phyloP scores from a whole-genome alignment of 345 rosid species.

The Luvunga scandens region DNA sequence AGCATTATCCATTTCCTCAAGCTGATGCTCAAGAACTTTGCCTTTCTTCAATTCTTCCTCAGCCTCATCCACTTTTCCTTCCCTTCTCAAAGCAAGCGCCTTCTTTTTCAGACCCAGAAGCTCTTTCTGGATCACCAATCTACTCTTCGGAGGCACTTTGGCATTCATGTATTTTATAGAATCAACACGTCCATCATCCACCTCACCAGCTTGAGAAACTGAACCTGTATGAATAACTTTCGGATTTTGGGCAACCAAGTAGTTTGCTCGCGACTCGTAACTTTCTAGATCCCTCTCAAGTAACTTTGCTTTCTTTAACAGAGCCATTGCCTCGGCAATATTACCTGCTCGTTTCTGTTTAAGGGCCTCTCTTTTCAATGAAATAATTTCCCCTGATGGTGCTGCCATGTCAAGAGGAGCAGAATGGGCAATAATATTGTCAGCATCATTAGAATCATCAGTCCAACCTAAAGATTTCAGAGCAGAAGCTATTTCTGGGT shows the following conservation, averaged over 20 bases:
- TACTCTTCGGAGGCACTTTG: constrained; percentile 42
- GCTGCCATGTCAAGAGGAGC: constrained; percentile 40
- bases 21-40: constrained; percentile 60
- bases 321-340: constrained; percentile 60
- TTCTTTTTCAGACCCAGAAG: constrained; percentile 70
- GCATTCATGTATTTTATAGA: constrained; percentile 25
- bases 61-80: constrained; percentile 64
- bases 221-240: constrained; percentile 2
- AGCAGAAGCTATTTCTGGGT: constrained; percentile 75
- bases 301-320: constrained; percentile 69
- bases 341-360: constrained; percentile 59
- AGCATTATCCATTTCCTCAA: constrained; percentile 56
- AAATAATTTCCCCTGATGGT: constrained; percentile 43
- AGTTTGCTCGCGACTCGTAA: constrained; percentile 20
- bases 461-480: constrained; percentile 76
- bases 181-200: constrained; percentile 14
- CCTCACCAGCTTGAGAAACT: constrained; percentile 26
- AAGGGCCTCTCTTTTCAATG: constrained; percentile 66
- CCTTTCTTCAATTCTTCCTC: constrained; percentile 72
- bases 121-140: constrained; percentile 62
- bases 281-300: constrained; percentile 60
- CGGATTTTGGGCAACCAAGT: not conserved
- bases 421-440: constrained; percentile 21
- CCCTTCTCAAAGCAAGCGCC: constrained; percentile 74
- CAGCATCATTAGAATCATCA: constrained; percentile 48